A percentile compares a stretch with the other conserved stretches of the same genome.
Conservation (phyloP, 2,329 filamentous ascomycete species). For the Fusarium compactum region DNA sequence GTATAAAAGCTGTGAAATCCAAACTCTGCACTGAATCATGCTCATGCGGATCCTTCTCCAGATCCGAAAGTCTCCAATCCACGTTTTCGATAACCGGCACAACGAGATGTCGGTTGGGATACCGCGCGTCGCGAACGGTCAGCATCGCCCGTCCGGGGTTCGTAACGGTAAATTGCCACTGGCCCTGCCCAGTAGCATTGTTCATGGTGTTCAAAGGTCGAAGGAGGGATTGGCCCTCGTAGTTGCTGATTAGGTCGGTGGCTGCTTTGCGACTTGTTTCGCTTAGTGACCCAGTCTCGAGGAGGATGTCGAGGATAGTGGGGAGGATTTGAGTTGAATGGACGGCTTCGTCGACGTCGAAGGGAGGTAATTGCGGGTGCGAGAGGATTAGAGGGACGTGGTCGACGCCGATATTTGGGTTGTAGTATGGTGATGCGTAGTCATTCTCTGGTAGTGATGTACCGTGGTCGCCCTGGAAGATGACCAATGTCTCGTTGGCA, state of each 20-base stretch:
- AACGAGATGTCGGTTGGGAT: slow-evolving; percentile 48
- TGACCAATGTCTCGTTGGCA: slow-evolving; percentile 51
- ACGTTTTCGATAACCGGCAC: slow-evolving; percentile 51
- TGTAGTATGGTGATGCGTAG: slow-evolving; percentile 50
- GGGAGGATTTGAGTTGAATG: slow-evolving; percentile 50
- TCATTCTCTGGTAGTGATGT: slow-evolving; percentile 51
- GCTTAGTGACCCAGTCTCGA: slow-evolving; percentile 48
- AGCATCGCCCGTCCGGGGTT: slow-evolving; percentile 53
- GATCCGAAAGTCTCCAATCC: slow-evolving; percentile 51
- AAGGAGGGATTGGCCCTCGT: slow-evolving; percentile 51
- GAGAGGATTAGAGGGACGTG: slow-evolving; percentile 51
- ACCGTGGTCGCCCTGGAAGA: slow-evolving; percentile 52
- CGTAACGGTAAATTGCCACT: slow-evolving; percentile 53
- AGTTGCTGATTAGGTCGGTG: slow-evolving; percentile 46
- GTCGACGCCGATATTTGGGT: slow-evolving; percentile 49
- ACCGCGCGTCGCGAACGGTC: slow-evolving; percentile 49
- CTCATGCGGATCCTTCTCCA: slow-evolving; percentile 47
- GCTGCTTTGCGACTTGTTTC: slow-evolving; percentile 37
- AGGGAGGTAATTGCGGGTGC: slow-evolving; percentile 48
- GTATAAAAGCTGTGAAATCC: slow-evolving; percentile 44
- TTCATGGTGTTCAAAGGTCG: slow-evolving; percentile 35
- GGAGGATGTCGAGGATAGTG: slow-evolving; percentile 51
- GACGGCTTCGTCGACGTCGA: slow-evolving; percentile 48
- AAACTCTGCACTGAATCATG: slow-evolving; percentile 44
- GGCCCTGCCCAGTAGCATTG: slow-evolving; percentile 37